Evolutionary conservation across 306 rosid species (phyloP).

Genomic region (Dryas alaskensis): DNA sequence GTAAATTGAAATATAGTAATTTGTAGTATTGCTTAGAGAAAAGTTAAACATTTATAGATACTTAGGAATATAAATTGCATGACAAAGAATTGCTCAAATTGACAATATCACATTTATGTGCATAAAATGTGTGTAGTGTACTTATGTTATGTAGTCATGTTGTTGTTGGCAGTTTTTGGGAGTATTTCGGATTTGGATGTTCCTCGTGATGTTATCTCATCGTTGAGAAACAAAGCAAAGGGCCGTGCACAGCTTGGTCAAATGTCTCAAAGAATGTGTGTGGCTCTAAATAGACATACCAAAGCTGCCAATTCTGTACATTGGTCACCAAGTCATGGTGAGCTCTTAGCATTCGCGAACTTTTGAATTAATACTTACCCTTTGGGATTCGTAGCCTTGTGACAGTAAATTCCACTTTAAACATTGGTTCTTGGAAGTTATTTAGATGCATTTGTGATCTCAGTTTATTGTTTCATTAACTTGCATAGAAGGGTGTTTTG

Average conservation of each 20-base stretch:
- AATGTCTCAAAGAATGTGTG: conserved; percentile 47
- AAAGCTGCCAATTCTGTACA: conserved; percentile 73
- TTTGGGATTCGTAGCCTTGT: background rate
- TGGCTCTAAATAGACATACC: conserved; percentile 47
- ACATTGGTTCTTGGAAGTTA: background rate
- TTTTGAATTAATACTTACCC: background rate
- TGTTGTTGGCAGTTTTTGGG: conserved; percentile 44
- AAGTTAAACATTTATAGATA: background rate
- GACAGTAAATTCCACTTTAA: background rate
- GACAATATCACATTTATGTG: background rate
- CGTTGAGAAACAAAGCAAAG: conserved; percentile 54
- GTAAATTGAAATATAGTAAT: background rate
- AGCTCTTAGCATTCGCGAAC: conserved; percentile 8
- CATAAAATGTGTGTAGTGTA: background rate
- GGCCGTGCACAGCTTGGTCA: conserved; percentile 27
- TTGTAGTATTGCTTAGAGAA: background rate
- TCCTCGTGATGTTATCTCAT: conserved; percentile 42
- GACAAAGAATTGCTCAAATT: background rate
- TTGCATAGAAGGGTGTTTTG: conserved; percentile 8
- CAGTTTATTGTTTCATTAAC: background rate
- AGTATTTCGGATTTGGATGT: conserved; percentile 55
- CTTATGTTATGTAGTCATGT: background rate
- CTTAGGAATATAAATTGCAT: background rate
- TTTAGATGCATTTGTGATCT: background rate
- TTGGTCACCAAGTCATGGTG: conserved; percentile 80